Evolutionary conservation across 257 asterid species (phyloP).

Genomic region (Fraxinus cuspidata): DNA sequence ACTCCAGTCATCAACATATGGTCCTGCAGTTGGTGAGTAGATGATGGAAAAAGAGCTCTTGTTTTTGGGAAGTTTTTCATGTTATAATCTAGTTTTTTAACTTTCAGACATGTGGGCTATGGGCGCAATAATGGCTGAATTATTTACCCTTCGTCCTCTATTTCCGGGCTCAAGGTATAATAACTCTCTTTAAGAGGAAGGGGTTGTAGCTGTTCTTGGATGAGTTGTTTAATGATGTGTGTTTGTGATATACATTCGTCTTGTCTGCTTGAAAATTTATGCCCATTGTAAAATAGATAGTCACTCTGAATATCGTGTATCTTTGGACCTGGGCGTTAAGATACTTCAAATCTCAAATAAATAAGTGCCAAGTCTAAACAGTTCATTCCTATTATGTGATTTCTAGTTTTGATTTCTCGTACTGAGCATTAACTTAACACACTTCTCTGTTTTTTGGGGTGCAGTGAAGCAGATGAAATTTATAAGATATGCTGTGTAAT

Average conservation of each 20-base stretch:
- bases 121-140: conserved; percentile 85
- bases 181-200: conserved; percentile 12
- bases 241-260: background rate
- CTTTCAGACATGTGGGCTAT: conserved; percentile 79
- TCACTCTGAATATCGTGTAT: background rate
- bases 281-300: background rate
- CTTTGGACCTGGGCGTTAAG: background rate
- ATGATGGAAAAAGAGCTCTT: background rate
- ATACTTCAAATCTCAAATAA: background rate
- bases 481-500: conserved; percentile 62
- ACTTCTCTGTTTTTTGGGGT: conserved; percentile 13
- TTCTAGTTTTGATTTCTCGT: background rate
- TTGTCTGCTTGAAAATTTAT: background rate
- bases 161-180: conserved; percentile 68
- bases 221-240: background rate
- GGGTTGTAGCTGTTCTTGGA: conserved; percentile 15
- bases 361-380: background rate
- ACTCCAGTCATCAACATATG: conserved; percentile 59
- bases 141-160: conserved; percentile 59
- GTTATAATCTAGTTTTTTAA: conserved; percentile 11
- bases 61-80: background rate
- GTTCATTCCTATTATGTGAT: background rate
- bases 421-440: background rate
- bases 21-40: conserved; percentile 66
- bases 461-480: conserved; percentile 67